phyloP scores from a whole-genome alignment of 306 rosid species.

The Alnus glutinosa region DNA sequence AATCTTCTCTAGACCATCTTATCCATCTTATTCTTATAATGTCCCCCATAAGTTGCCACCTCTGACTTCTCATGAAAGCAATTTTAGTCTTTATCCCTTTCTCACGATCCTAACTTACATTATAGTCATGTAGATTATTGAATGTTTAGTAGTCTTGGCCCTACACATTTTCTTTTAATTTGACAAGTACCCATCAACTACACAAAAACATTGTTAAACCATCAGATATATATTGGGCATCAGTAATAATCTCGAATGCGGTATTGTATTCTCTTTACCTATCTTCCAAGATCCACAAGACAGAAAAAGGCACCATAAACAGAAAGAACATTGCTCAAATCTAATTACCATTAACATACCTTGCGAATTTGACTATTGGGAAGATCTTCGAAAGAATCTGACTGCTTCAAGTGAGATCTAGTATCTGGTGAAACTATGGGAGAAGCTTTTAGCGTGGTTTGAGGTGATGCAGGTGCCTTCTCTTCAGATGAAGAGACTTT shows the following conservation, averaged over 20 bases:
- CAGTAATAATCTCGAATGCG: background rate
- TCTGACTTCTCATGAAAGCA: too few relatives aligned
- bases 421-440: too few relatives aligned
- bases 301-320: background rate
- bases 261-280: background rate
- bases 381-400: too few relatives aligned
- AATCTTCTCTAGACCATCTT: too few relatives aligned
- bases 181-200: background rate
- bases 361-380: constrained; percentile 94
- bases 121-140: background rate
- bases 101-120: too few relatives aligned
- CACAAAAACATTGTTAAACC: background rate
- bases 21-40: too few relatives aligned
- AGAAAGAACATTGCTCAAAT: constrained; percentile 12
- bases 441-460: too few relatives aligned
- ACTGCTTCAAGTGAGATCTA: too few relatives aligned
- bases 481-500: too few relatives aligned
- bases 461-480: too few relatives aligned
- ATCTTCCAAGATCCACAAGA: background rate
- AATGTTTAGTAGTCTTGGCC: background rate
- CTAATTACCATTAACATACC: constrained; percentile 45
- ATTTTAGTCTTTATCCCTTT: too few relatives aligned
- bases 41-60: too few relatives aligned
- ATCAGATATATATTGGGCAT: background rate
- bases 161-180: background rate